These are phyloP conservation scores for Chlamydomonas urium DNA, from an alignment of 139 green algal species.

Conservation along the genomic window DNA sequence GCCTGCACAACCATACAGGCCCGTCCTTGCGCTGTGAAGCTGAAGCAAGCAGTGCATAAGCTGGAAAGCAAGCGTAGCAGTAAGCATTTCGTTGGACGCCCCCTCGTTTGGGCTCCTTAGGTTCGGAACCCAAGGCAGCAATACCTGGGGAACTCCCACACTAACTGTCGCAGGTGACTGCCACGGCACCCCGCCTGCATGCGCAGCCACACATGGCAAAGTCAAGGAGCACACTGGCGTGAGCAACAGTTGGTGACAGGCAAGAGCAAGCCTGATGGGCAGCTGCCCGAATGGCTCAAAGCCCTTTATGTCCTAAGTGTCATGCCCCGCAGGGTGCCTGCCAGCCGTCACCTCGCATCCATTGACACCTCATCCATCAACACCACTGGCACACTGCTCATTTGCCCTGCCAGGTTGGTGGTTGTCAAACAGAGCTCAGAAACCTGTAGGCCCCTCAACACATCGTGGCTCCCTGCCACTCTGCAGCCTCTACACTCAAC, in stretches of 20 bases:
- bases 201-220: background rate
- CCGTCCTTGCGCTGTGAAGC: no score
- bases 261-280: no score
- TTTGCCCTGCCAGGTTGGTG: background rate
- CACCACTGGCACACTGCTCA: no score
- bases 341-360: background rate
- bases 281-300: background rate
- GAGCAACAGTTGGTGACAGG: no score
- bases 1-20: no score
- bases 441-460: background rate
- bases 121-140: background rate
- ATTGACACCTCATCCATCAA: no score
- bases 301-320: background rate
- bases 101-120: background rate
- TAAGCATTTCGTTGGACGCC: background rate
- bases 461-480: background rate
- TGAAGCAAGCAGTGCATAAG: no score
- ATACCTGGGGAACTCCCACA: slow-evolving; percentile 16
- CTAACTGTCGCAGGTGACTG: slow-evolving; percentile 20
- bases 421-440: background rate
- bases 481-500: no score
- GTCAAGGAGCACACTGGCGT: no score
- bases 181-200: background rate
- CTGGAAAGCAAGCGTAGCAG: no score
- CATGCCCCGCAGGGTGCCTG: background rate